Percentiles rank a stretch among this genome's conserved stretches.
phyloP scores from a whole-genome alignment of 768 basidiomycete species.

The Scleroderma citrinum region DNA sequence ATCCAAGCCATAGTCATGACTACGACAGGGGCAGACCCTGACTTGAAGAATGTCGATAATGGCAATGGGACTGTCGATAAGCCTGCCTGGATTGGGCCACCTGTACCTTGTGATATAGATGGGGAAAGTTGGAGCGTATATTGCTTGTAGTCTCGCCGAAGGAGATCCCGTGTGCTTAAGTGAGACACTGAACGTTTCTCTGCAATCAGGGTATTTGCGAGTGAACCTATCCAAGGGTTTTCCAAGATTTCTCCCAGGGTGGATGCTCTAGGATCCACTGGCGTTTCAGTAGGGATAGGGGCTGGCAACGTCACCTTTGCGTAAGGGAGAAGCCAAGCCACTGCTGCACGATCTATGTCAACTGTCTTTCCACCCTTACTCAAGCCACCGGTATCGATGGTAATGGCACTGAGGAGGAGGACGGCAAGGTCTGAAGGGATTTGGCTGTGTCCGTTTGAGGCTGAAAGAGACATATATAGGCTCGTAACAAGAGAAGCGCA shows the following conservation, averaged over 20 bases:
- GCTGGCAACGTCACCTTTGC: slow-evolving; percentile 37
- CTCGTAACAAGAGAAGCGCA: slow-evolving; percentile 64
- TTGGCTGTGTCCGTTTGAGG: neutral
- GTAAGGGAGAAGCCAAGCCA: slow-evolving; percentile 54
- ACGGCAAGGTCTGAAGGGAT: slow-evolving; percentile 61
- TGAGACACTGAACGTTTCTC: slow-evolving; percentile 68
- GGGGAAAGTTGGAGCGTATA: slow-evolving; percentile 47
- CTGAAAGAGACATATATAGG: slow-evolving; percentile 17
- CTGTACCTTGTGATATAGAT: slow-evolving; percentile 15
- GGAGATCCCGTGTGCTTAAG: slow-evolving; percentile 66
- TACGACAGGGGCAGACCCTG: slow-evolving; percentile 12
- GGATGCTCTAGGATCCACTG: neutral
- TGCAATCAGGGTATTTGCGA: slow-evolving; percentile 37
- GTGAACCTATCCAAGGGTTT: slow-evolving; percentile 38
- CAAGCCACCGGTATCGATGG: slow-evolving; percentile 84
- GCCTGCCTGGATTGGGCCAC: slow-evolving; percentile 53
- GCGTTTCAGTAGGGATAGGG: neutral
- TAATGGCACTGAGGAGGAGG: slow-evolving; percentile 72
- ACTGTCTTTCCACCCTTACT: slow-evolving; percentile 74
- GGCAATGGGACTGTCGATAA: slow-evolving; percentile 77
- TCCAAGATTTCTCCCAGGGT: slow-evolving; percentile 30
- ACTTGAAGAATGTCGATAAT: slow-evolving; percentile 40
- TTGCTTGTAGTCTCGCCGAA: slow-evolving; percentile 95
- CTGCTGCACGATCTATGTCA: slow-evolving; percentile 56
- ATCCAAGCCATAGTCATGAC: slow-evolving; percentile 49